Conservation (phyloP, 768 basidiomycete species). For the Suillus brevipes region DNA sequence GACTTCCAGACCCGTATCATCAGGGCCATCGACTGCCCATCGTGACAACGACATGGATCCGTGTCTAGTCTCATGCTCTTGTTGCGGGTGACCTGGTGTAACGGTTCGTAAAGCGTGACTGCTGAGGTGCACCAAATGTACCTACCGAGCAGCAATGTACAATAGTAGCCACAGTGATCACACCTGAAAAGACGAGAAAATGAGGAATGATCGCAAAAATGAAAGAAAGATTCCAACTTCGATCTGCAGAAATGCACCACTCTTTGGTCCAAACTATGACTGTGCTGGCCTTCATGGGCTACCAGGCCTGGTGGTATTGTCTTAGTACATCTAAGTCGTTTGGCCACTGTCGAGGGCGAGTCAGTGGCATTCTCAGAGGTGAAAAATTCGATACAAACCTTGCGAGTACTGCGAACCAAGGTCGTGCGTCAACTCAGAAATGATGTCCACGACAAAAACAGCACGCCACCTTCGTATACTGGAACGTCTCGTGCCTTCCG, state of each 20-base stretch:
- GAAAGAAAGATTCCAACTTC: slow-evolving; percentile 31
- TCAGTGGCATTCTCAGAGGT: neutral
- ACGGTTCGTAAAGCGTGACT: neutral
- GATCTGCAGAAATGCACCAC: slow-evolving; percentile 57
- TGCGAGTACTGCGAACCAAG: slow-evolving; percentile 47
- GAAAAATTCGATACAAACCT: slow-evolving; percentile 31
- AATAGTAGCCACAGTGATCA: slow-evolving; percentile 56
- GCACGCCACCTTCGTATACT: slow-evolving; percentile 57
- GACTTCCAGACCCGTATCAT: slow-evolving; percentile 50
- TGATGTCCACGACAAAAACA: neutral
- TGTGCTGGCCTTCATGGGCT: slow-evolving; percentile 48
- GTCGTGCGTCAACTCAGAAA: neutral
- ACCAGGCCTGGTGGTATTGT: slow-evolving; percentile 43
- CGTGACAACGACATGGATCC: slow-evolving; percentile 61
- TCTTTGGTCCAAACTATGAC: slow-evolving; percentile 45
- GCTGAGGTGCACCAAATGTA: neutral
- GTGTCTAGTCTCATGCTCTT: slow-evolving; percentile 62
- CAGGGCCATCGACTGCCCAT: slow-evolving; percentile 57
- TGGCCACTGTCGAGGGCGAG: slow-evolving; percentile 38
- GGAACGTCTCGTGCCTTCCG: slow-evolving; percentile 59
- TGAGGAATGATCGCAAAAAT: neutral
- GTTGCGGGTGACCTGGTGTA: slow-evolving; percentile 51
- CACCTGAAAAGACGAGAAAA: slow-evolving; percentile 36
- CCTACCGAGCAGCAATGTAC: slow-evolving; percentile 54
- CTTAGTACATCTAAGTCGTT: slow-evolving; percentile 50